A percentile compares a stretch with the other conserved stretches of the same genome.
These are phyloP conservation scores for Antarctomyces pellizariae DNA, from an alignment of 495 filamentous ascomycete species.

Conservation along the genomic window DNA sequence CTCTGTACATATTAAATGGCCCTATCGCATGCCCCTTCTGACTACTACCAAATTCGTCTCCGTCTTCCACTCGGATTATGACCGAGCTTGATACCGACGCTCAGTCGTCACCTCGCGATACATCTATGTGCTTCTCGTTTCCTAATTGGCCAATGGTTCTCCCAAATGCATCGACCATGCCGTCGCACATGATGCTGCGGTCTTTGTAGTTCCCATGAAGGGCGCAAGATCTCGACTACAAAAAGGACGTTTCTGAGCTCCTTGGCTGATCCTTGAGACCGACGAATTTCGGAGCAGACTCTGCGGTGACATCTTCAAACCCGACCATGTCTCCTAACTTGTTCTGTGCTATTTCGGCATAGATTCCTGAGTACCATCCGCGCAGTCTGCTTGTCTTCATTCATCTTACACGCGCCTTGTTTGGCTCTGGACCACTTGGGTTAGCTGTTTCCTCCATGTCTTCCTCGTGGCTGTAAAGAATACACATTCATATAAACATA, in stretches of 20 bases:
- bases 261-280: constrained; percentile 1
- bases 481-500: constrained; percentile 2
- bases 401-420: constrained; percentile 4
- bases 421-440: constrained; percentile 3
- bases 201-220: too few species aligned
- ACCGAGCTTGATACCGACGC: too few species aligned
- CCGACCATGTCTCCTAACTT: constrained; percentile 4
- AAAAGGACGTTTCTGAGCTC: constrained; percentile 3
- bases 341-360: constrained; percentile 5
- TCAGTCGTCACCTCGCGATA: too few species aligned
- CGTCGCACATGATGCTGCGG: constrained; percentile 1
- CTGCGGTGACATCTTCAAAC: constrained; percentile 6
- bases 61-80: too few species aligned
- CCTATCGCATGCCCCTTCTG: too few species aligned
- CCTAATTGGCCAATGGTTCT: neutral
- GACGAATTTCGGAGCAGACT: constrained; percentile 4
- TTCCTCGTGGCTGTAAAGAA: constrained; percentile 1
- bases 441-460: too few species aligned
- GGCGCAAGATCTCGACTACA: too few species aligned
- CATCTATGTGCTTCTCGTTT: constrained; percentile 1
- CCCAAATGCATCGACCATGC: constrained; percentile 1
- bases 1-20: too few species aligned
- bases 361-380: constrained; percentile 6
- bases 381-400: constrained; percentile 6
- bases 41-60: too few species aligned